phyloP scores from a whole-genome alignment of 1,139 yeast species.

The Yamadazyma diospyri region DNA sequence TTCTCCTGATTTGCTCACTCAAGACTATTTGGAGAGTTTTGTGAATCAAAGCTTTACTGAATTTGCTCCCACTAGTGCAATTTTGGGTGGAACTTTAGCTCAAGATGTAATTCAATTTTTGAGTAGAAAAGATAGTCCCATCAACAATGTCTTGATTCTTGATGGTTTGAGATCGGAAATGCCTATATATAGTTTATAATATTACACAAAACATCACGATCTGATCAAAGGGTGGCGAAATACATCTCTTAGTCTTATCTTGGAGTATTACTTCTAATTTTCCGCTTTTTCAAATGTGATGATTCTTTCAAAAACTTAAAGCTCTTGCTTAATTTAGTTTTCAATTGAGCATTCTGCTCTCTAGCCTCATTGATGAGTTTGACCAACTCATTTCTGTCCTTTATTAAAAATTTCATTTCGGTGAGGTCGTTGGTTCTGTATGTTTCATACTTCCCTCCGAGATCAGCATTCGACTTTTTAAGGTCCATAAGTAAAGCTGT shows the following conservation, averaged over 20 bases:
- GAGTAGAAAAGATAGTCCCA: slow-evolving; percentile 73
- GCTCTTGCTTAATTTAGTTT: slow-evolving; percentile 30
- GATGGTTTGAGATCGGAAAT: slow-evolving; percentile 71
- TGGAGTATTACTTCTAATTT: slow-evolving; percentile 41
- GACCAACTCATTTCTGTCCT: slow-evolving; percentile 21
- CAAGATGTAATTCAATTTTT: slow-evolving; percentile 87
- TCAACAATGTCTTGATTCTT: slow-evolving; percentile 74
- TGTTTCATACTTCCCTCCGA: slow-evolving; percentile 21
- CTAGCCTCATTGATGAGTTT: slow-evolving; percentile 23
- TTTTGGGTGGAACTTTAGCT: slow-evolving; percentile 84
- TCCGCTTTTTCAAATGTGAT: slow-evolving; percentile 42
- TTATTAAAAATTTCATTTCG: slow-evolving; percentile 21
- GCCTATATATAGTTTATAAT: slow-evolving; percentile 62
- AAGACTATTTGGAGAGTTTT: slow-evolving; percentile 38
- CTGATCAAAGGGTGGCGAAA: neutral
- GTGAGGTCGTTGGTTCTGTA: slow-evolving; percentile 27
- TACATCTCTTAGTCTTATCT: slow-evolving; percentile 10
- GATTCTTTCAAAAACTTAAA: slow-evolving; percentile 39
- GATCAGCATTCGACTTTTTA: slow-evolving; percentile 18
- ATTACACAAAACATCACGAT: neutral
- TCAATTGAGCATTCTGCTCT: slow-evolving; percentile 22
- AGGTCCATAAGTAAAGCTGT: slow-evolving; percentile 34
- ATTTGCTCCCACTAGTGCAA: slow-evolving; percentile 81
- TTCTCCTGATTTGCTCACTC: slow-evolving; percentile 33
- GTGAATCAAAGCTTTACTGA: slow-evolving; percentile 60